These are phyloP conservation scores for Zea luxurians DNA, from an alignment of 176 grass and related monocot species.

Conservation along the genomic window DNA sequence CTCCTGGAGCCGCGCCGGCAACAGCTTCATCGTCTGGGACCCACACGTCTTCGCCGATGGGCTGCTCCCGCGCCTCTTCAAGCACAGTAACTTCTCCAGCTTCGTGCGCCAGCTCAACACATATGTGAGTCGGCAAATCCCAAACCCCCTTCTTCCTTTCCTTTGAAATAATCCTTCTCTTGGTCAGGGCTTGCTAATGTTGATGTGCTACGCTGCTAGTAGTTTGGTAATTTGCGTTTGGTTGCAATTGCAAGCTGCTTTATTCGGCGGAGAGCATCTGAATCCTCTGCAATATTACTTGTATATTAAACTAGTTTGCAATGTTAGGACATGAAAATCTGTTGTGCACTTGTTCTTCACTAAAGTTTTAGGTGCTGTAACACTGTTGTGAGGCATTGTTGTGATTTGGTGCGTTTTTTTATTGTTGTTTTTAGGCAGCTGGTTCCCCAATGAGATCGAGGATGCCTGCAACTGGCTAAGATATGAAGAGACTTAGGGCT, in stretches of 20 bases:
- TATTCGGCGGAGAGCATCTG: not conserved
- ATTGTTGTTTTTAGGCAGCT: not conserved
- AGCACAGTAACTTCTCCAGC: slow-evolving; percentile 86
- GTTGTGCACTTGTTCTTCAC: not conserved
- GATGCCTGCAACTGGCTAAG: not conserved
- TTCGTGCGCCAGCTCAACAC: slow-evolving; percentile 91
- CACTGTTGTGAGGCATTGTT: not conserved
- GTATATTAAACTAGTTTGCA: not conserved
- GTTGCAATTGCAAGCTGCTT: not conserved
- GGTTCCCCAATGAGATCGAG: not conserved
- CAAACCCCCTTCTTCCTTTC: not conserved
- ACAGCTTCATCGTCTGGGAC: slow-evolving; percentile 84
- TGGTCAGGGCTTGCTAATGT: not conserved
- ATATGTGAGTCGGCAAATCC: slow-evolving; percentile 55
- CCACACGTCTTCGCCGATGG: slow-evolving; percentile 61
- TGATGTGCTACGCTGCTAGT: not conserved
- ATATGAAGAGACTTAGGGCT: too few relatives aligned
- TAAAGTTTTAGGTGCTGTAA: not conserved
- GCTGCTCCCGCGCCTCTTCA: slow-evolving; percentile 78
- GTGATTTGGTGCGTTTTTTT: not conserved
- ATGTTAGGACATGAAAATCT: not conserved
- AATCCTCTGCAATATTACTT: slow-evolving; percentile 2
- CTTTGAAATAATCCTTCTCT: not conserved
- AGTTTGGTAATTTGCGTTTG: not conserved
- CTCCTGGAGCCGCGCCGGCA: slow-evolving; percentile 60